Conservation (phyloP, 768 basidiomycete genomes). For the Plicaturopsis crispa region DNA sequence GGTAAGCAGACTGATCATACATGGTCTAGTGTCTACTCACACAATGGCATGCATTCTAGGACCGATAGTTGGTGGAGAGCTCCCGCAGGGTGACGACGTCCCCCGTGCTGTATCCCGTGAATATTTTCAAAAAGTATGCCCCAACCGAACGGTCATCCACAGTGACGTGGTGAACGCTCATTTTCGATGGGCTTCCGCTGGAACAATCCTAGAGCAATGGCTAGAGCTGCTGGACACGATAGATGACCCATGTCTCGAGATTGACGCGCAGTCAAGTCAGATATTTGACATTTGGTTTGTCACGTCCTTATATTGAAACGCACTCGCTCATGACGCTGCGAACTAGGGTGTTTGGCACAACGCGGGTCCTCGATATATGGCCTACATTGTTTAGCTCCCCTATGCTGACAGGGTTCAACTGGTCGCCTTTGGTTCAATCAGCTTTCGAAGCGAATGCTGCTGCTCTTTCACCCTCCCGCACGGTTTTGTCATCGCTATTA, state of each 20-base stretch:
- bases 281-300: constrained; percentile 50
- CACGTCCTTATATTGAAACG: background rate
- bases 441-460: constrained; percentile 44
- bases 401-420: constrained; percentile 38
- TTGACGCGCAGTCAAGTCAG: constrained; percentile 26
- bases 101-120: constrained; percentile 39
- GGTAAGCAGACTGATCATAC: no score
- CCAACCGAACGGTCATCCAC: constrained; percentile 22
- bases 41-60: no score
- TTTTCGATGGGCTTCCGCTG: constrained; percentile 21
- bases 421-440: constrained; percentile 54
- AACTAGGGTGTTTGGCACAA: constrained; percentile 42
- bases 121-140: constrained; percentile 42
- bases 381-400: constrained; percentile 41
- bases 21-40: no score
- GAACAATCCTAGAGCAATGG: constrained; percentile 36
- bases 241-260: constrained; percentile 42
- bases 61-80: constrained; percentile 35
- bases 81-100: constrained; percentile 22
- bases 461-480: constrained; percentile 30
- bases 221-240: constrained; percentile 32
- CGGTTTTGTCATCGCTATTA: constrained; percentile 8
- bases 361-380: constrained; percentile 36
- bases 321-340: background rate
- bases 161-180: constrained; percentile 17